Evolutionary conservation across 306 rosid species (phyloP).

Genomic region (Sicyos edulis): DNA sequence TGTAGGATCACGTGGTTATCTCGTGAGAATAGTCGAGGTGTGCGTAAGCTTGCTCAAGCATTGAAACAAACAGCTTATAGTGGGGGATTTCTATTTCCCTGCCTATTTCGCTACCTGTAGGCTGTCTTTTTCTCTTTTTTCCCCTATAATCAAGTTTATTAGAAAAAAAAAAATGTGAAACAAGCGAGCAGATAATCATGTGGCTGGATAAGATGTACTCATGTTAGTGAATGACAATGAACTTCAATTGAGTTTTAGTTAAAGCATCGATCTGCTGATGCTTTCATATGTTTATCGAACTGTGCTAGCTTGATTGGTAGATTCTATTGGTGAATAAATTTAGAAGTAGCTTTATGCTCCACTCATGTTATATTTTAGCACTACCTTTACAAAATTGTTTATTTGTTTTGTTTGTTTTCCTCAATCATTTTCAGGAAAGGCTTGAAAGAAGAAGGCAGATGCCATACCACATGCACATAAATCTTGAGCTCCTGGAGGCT

Average conservation of each 20-base stretch:
- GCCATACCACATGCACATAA: slow-evolving; percentile 99
- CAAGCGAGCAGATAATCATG: neutral
- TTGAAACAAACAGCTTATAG: too few relatives aligned
- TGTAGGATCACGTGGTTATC: too few relatives aligned
- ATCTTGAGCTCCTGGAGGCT: slow-evolving; percentile 85
- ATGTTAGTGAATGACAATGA: neutral
- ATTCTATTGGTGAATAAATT: neutral
- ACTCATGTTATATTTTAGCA: neutral
- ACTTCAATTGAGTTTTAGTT: slow-evolving; percentile 16
- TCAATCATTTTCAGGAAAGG: slow-evolving; percentile 59
- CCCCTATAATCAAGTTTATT: neutral
- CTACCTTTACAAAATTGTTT: neutral
- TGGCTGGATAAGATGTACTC: neutral
- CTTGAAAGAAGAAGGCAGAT: slow-evolving; percentile 93
- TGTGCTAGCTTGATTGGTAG: neutral
- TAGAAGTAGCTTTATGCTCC: neutral
- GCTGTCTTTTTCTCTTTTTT: neutral
- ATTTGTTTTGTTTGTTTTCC: neutral
- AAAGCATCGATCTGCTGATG: neutral
- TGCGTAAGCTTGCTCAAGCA: too few relatives aligned
- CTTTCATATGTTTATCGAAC: neutral
- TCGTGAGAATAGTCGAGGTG: too few relatives aligned
- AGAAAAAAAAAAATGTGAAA: neutral
- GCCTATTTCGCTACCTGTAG: too few relatives aligned
- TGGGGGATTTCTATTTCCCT: too few relatives aligned